phyloP scores from a whole-genome alignment of 2,329 filamentous ascomycete species.

The Calonectria hawksworthii region DNA sequence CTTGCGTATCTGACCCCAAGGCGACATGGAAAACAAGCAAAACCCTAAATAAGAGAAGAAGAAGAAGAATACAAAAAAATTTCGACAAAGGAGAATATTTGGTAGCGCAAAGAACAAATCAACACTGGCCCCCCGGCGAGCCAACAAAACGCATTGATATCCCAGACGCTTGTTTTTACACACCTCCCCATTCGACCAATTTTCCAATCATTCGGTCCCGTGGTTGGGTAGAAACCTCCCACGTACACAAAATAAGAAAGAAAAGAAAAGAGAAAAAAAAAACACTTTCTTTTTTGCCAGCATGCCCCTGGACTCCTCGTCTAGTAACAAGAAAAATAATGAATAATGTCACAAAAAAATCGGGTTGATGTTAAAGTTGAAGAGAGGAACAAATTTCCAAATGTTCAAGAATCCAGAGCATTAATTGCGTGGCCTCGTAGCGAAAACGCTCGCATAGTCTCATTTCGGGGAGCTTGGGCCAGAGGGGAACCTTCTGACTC shows the following conservation, averaged over 20 bases:
- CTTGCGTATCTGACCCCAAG: slow-evolving; percentile 11
- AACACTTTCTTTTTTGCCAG: slow-evolving; percentile 6
- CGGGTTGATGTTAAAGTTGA: slow-evolving; percentile 1
- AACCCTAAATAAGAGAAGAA: slow-evolving; percentile 3
- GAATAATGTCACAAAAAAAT: slow-evolving; percentile 8
- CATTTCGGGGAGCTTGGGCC: background rate
- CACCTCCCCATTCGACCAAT: background rate
- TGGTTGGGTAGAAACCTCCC: background rate
- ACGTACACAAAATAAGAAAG: background rate
- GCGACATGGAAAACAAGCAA: slow-evolving; percentile 13
- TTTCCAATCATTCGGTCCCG: background rate
- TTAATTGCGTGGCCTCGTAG: slow-evolving; percentile 41
- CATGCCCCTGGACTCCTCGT: slow-evolving; percentile 19
- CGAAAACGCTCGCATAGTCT: slow-evolving; percentile 2
- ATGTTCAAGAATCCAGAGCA: slow-evolving; percentile 29
- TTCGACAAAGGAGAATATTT: slow-evolving; percentile 25
- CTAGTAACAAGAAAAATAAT: slow-evolving; percentile 16
- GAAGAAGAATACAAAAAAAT: slow-evolving; percentile 1
- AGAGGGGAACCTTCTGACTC: background rate
- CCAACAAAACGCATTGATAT: background rate
- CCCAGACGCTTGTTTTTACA: background rate
- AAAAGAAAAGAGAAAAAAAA: slow-evolving; percentile 1
- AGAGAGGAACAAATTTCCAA: slow-evolving; percentile 9
- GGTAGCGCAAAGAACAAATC: slow-evolving; percentile 7
- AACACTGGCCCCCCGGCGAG: background rate